These are phyloP conservation scores for Pleurotus ostreatus DNA, from an alignment of 768 basidiomycete species.

Conservation along the genomic window DNA sequence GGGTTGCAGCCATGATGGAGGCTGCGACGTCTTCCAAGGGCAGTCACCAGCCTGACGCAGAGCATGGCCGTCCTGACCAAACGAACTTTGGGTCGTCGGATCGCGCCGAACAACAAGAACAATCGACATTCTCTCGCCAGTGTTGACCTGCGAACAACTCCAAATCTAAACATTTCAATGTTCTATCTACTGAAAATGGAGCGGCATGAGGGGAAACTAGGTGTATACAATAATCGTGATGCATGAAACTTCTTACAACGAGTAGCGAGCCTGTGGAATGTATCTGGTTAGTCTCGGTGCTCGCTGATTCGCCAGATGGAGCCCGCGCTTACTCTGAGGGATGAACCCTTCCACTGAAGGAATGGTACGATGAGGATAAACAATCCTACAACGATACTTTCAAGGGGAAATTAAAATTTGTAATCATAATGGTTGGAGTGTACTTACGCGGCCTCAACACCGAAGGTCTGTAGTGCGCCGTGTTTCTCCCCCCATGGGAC, in stretches of 20 bases:
- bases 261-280: slow-evolving; percentile 8
- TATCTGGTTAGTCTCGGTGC: not conserved
- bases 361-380: slow-evolving; percentile 50
- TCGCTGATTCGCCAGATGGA: too few species aligned
- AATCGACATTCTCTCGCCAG: slow-evolving; percentile 34
- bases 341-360: slow-evolving; percentile 44
- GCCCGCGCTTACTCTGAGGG: slow-evolving; percentile 36
- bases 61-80: slow-evolving; percentile 36
- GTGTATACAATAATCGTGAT: too few species aligned
- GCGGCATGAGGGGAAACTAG: too few species aligned
- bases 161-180: too few species aligned
- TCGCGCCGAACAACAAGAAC: slow-evolving; percentile 17
- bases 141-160: slow-evolving; percentile 21
- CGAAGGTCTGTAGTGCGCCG: slow-evolving; percentile 60
- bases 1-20: slow-evolving; percentile 23
- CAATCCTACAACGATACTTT: slow-evolving; percentile 43
- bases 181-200: too few species aligned
- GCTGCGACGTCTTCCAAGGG: slow-evolving; percentile 15
- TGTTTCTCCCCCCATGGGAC: slow-evolving; percentile 58
- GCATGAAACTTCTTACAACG: not conserved
- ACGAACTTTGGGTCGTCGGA: slow-evolving; percentile 33
- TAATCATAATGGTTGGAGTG: not conserved
- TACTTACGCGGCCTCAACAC: slow-evolving; percentile 57
- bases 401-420: not conserved
- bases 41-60: slow-evolving; percentile 32